Conservation (phyloP, 306 rosid genomes). For the Castanea sativa region DNA sequence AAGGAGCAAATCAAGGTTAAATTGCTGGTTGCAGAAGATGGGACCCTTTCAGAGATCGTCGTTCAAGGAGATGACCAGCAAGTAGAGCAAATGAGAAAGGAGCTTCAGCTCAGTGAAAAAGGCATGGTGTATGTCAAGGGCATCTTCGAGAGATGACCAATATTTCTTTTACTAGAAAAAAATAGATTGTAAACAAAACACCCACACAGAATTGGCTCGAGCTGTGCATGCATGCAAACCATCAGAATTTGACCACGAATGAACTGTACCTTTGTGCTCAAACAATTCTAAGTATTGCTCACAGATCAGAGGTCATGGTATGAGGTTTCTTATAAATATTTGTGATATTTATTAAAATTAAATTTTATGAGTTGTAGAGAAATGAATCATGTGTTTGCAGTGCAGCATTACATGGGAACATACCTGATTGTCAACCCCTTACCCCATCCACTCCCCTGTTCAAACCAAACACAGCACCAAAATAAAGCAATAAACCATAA, state of each 20-base stretch:
- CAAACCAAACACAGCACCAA: not conserved
- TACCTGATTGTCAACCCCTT: not conserved
- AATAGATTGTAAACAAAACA: too few relatives aligned
- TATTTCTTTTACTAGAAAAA: not conserved
- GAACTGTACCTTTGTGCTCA: not conserved
- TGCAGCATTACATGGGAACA: not conserved
- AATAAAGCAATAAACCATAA: not conserved
- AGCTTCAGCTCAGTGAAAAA: conserved; percentile 67
- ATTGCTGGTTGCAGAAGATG: conserved; percentile 55
- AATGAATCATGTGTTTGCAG: not conserved
- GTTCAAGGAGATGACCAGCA: conserved; percentile 94
- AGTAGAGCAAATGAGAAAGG: conserved; percentile 77
- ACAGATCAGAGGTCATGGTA: not conserved
- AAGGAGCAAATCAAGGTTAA: conserved; percentile 85
- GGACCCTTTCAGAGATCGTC: conserved; percentile 49
- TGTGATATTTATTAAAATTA: not conserved
- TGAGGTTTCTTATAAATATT: not conserved
- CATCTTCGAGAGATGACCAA: conserved; percentile 43
- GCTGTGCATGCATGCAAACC: not conserved
- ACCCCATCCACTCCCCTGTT: not conserved
- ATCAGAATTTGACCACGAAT: not conserved
- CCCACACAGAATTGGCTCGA: not conserved
- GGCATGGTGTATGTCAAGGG: conserved; percentile 87
- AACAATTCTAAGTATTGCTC: not conserved
- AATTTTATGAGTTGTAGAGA: not conserved